phyloP scores from a whole-genome alignment of 2,329 filamentous ascomycete species.

The Botryosphaeria dothidea region DNA sequence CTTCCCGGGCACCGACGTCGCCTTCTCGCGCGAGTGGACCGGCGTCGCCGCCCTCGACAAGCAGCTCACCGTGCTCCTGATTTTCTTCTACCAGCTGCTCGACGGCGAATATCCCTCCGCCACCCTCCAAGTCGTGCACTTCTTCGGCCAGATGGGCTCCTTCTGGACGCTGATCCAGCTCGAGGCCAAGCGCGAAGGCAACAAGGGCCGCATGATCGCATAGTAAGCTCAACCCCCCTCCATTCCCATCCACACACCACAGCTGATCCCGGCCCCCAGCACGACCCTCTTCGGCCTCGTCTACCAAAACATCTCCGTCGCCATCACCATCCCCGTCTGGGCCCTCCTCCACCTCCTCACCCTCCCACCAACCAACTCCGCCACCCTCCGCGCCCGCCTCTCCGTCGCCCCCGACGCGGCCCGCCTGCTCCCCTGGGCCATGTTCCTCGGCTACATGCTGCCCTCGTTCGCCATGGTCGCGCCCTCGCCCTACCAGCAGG shows the following conservation, averaged over 20 bases:
- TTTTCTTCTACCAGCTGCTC: slow-evolving; percentile 16
- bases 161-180: slow-evolving; percentile 11
- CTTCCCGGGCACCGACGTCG: background rate
- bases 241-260: no score
- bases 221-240: background rate
- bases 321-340: slow-evolving; percentile 14
- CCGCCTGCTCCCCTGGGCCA: background rate
- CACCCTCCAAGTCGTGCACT: slow-evolving; percentile 4
- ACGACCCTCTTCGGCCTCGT: slow-evolving; percentile 10
- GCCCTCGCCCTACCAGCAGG: background rate
- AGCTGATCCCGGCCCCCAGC: background rate
- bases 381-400: background rate
- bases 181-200: slow-evolving; percentile 1
- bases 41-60: background rate
- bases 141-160: slow-evolving; percentile 15
- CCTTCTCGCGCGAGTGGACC: slow-evolving; percentile 1
- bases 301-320: slow-evolving; percentile 14
- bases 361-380: background rate
- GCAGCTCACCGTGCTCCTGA: background rate
- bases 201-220: background rate
- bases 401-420: background rate
- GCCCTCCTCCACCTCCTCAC: slow-evolving; percentile 2
- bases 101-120: background rate
- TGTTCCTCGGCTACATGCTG: background rate
- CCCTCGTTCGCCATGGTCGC: background rate